Percentiles rank a stretch among this genome's conserved stretches.
Conservation (phyloP, 371 early-diverging fungal species). For the Mortierella sp. region DNA sequence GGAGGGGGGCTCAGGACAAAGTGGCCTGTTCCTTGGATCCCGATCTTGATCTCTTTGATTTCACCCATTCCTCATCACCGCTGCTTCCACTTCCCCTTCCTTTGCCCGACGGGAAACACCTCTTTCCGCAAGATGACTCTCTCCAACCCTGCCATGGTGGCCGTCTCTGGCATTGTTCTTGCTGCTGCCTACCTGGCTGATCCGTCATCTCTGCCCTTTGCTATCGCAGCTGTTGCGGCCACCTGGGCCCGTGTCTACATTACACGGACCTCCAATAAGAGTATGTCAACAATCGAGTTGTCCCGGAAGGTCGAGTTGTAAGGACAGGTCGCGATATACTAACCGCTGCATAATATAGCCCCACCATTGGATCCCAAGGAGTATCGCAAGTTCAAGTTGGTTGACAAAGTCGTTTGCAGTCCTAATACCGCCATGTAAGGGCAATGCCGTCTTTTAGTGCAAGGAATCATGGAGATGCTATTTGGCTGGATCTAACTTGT, state of each 20-base stretch:
- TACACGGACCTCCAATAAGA: slow-evolving; percentile 15
- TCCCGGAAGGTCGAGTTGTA: neutral
- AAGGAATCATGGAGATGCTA: neutral
- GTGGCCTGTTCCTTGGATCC: slow-evolving; percentile 1
- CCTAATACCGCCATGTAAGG: slow-evolving; percentile 89
- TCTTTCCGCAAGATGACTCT: slow-evolving; percentile 31
- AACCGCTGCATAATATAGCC: too few species aligned
- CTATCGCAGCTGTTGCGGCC: slow-evolving; percentile 45
- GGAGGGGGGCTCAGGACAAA: neutral
- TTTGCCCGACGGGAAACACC: neutral
- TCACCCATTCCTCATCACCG: neutral
- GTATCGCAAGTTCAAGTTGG: slow-evolving; percentile 84
- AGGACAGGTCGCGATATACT: too few species aligned
- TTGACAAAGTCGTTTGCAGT: slow-evolving; percentile 78
- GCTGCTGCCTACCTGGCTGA: slow-evolving; percentile 42
- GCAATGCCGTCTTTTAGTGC: neutral
- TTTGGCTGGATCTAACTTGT: slow-evolving; percentile 2
- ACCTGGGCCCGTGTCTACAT: slow-evolving; percentile 38
- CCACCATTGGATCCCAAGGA: slow-evolving; percentile 71
- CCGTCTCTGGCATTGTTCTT: slow-evolving; percentile 36
- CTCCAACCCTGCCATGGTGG: slow-evolving; percentile 33
- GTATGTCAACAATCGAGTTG: slow-evolving; percentile 12
- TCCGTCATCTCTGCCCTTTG: slow-evolving; percentile 31
- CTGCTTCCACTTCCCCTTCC: neutral
- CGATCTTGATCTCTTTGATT: neutral